A percentile compares a stretch with the other conserved stretches of the same genome.
Conservation (phyloP, 495 filamentous ascomycete genomes). For the Penicillium lividum region DNA sequence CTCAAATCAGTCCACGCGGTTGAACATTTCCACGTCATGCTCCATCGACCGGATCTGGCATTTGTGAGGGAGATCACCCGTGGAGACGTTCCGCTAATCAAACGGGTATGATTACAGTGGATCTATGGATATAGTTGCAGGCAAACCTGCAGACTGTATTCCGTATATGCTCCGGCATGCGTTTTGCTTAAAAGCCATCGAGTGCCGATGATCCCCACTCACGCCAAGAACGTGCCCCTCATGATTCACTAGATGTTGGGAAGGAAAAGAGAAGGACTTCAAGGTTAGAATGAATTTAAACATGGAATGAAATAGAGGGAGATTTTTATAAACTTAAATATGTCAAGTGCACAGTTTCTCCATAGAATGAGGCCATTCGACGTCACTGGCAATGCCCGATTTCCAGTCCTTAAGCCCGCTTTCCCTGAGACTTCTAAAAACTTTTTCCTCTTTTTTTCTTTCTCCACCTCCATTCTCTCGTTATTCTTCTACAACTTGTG, state of each 20-base stretch:
- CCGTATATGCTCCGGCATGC: neutral
- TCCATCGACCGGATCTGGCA: conserved; percentile 67
- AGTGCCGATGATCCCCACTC: conserved; percentile 15
- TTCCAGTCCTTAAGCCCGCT: conserved; percentile 20
- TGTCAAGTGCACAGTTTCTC: no score
- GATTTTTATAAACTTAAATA: no score
- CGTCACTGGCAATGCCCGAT: conserved; percentile 11
- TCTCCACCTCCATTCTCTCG: conserved; percentile 12
- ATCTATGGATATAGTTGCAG: neutral
- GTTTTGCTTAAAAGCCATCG: neutral
- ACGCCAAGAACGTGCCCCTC: conserved; percentile 29
- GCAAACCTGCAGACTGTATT: neutral
- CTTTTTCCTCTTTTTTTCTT: conserved; percentile 11
- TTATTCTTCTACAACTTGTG: neutral
- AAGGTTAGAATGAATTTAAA: neutral
- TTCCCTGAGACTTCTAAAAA: conserved; percentile 1
- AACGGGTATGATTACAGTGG: conserved; percentile 22
- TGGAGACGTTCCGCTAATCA: conserved; percentile 66
- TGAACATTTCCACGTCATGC: conserved; percentile 95
- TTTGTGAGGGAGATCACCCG: conserved; percentile 72
- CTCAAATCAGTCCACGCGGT: conserved; percentile 82
- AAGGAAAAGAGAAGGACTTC: neutral
- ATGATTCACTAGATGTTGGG: conserved; percentile 16
- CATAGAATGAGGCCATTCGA: conserved; percentile 5
- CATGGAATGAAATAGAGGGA: neutral